Evolutionary conservation across 805 yeast species (phyloP), one percentile per base, ranked within the genome.

Genomic region (Schizosaccharomyces osmophilus): DNA sequence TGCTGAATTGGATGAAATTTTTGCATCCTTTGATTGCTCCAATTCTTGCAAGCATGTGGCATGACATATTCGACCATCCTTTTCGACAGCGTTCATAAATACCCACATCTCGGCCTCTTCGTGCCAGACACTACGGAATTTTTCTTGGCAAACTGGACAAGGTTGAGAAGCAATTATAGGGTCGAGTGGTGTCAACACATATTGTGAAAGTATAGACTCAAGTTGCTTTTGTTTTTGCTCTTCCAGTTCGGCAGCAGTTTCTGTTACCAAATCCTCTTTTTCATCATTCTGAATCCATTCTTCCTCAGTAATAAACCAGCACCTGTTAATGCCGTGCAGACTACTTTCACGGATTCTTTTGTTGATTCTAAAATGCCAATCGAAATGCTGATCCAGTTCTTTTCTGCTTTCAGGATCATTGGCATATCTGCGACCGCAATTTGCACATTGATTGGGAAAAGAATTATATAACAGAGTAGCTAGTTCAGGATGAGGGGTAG

Each of bases 301-400:
- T 29, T 76, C 74, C 64, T 80, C 84, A 64, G 81, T 82, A 63
- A 88, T 72, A 69, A 82, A 89, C 95, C 95, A 89, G 66, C 82
- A 78, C 67, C 97, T 75, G 54, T 86, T 82, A 69, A 85, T 89
- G 41, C 75, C 73, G 6, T 75, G 69, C 8, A 69, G 67, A 43
- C 69, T 70, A 39, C 73, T 75, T 62, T 76, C 78, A 57, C 80
- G 79, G 59, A 85, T 74, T 67, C 84, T 82, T 69, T 86, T 87
- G 71, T 87, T 90, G 55, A 87, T 84, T 67, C 97, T 79, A 74
- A 87, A 88, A 74, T 90, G 97, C 97, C 97, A 90, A 71, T 90
- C 98, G 65, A 87, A 73, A 72, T 93, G 98, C 19, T 79, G 76
- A 61, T 82, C 79, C 63, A 79, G 78, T 59, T 73, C 72, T 5